Base-by-base conservation (phyloP, 176 grass and related monocot species). In the Elymus sibiricus region DNA sequence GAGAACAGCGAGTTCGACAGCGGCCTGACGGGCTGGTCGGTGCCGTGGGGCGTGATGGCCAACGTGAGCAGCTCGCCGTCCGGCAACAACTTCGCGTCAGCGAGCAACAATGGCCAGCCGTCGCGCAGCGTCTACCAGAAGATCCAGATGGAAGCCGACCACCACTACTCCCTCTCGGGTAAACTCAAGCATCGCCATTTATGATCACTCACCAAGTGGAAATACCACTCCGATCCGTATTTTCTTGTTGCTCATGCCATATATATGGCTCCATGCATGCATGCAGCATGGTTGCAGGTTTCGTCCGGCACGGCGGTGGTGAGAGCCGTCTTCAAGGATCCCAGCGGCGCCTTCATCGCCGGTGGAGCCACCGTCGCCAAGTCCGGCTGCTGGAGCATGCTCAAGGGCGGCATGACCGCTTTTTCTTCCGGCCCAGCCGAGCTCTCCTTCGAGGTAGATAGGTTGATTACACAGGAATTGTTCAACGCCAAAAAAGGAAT, bases 391-490 rank as follows among this genome's bases (percentile, higher is more conserved):
- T 98, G 92, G 93, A 88, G 82, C 77, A 95, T 98, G 93, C 88
- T 98, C 69, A 98, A 98, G 89, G 91, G 96, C 15, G 93, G 96
- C 3, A 83, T 94, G 51, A 98, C 96, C 21, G 28, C 87, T 31
- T 86, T 86, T 25, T 59, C 86, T 22, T 79, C 93, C 5, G 96
- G 93, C 1, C 47, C 43, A 40, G 90, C 69, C 26, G 82, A 91
- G 75, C 76, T 98, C 77, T 91, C 47, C 87, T 95, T 98, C 22
- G 90, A 95, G 88, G 90, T 97, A 76, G 9, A 19, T 9, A 24
- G 64, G 19, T 32, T 61, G n/a, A 25, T 67, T 34, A 67, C 29
- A 8, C 28, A 19, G 14, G 64, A 53, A 53, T 53, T 19, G 49
- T 53, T 53, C 49, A 7, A 53, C 49, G 49, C 49, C 49, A 53